Percentiles rank a stretch among this genome's conserved stretches.
These are phyloP conservation scores for Hymenoscyphus fructigenus DNA, from an alignment of 2,329 filamentous ascomycete species.

Conservation along the genomic window DNA sequence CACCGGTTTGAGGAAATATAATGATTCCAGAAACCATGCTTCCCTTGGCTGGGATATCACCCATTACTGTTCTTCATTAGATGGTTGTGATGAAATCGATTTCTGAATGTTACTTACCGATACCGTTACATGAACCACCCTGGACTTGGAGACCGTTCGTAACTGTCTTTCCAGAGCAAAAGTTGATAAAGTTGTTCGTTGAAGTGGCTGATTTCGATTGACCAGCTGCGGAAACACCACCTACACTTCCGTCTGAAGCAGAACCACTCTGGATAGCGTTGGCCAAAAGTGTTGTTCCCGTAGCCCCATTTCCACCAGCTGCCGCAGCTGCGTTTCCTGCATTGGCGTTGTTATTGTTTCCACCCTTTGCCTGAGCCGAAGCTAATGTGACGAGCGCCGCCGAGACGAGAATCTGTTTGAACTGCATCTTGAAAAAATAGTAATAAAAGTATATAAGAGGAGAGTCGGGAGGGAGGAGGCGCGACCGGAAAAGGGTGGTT, in stretches of 20 bases:
- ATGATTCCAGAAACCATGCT: slow-evolving; percentile 37
- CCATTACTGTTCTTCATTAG: slow-evolving; percentile 31
- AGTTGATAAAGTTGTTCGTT: slow-evolving; percentile 34
- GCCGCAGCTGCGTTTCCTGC: slow-evolving; percentile 5
- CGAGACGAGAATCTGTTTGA: slow-evolving; percentile 29
- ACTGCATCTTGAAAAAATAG: slow-evolving; percentile 28
- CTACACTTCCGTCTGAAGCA: slow-evolving; percentile 28
- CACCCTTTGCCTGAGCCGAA: slow-evolving; percentile 20
- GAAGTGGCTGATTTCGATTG: slow-evolving; percentile 28
- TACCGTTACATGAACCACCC: slow-evolving; percentile 58
- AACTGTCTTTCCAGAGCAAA: slow-evolving; percentile 40
- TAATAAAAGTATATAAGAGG: slow-evolving; percentile 6
- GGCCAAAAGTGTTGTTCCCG: slow-evolving; percentile 16
- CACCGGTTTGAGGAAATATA: slow-evolving; percentile 30
- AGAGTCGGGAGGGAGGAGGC: slow-evolving; percentile 2
- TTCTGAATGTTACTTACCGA: slow-evolving; percentile 22
- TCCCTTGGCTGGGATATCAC: slow-evolving; percentile 36
- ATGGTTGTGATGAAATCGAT: not conserved
- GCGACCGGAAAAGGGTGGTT: slow-evolving; percentile 12
- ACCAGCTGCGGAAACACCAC: slow-evolving; percentile 20
- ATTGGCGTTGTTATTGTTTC: slow-evolving; percentile 12
- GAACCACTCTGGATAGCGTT: slow-evolving; percentile 34
- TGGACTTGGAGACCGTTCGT: slow-evolving; percentile 60
- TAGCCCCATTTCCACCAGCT: slow-evolving; percentile 11
- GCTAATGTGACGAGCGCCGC: slow-evolving; percentile 26